Percentiles rank a stretch among this genome's conserved stretches.
phyloP scores from a whole-genome alignment of 257 asterid genomes.

The Capsicum chinense region DNA sequence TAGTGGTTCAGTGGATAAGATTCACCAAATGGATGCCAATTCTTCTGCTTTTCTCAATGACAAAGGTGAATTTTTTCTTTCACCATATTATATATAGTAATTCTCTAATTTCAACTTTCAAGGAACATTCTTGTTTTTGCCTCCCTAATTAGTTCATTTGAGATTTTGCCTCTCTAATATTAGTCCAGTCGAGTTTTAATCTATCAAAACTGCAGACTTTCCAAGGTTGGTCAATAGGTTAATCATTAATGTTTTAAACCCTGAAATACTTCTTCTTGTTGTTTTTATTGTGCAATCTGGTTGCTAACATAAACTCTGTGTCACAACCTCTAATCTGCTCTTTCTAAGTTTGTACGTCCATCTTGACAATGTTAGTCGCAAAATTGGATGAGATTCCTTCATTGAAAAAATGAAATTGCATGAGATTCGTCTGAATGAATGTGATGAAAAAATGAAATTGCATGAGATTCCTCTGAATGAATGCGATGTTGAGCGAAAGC shows the following conservation, averaged over 20 bases:
- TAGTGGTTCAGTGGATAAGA: slow-evolving; percentile 61
- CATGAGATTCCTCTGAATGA: slow-evolving; percentile 1
- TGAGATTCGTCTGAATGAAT: neutral
- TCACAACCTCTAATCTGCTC: slow-evolving; percentile 3
- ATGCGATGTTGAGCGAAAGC: neutral
- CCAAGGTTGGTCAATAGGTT: neutral
- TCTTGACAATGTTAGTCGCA: no score
- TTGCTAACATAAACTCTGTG: slow-evolving; percentile 8
- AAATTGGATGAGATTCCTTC: slow-evolving; percentile 13
- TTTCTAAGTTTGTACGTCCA: neutral
- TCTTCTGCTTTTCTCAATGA: slow-evolving; percentile 50
- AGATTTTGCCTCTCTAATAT: slow-evolving; percentile 2
- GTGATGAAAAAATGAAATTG: neutral
- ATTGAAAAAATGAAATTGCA: neutral
- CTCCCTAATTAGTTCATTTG: slow-evolving; percentile 21
- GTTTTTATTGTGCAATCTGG: neutral
- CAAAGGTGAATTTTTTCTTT: slow-evolving; percentile 19
- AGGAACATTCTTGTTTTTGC: slow-evolving; percentile 13
- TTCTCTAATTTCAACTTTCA: neutral
- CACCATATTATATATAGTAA: neutral
- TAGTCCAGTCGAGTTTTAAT: slow-evolving; percentile 12
- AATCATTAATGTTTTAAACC: neutral
- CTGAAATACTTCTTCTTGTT: neutral
- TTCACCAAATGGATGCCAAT: slow-evolving; percentile 47
- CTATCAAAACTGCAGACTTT: neutral